Conservation (phyloP, 768 basidiomycete genomes). For the Porphyrellus cyaneotinctus region DNA sequence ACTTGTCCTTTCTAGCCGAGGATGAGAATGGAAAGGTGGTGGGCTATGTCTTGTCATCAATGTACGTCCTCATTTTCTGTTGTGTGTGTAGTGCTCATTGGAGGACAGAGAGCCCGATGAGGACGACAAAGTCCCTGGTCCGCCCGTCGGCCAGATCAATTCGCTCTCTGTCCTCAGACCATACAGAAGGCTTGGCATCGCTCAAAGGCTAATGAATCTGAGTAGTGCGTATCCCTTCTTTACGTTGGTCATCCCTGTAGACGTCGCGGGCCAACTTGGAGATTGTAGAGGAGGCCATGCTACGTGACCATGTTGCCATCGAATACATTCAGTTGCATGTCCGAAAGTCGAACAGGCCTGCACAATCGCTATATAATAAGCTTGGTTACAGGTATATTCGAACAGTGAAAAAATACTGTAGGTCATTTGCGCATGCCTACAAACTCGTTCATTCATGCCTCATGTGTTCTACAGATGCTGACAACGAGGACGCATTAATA, state of each 20-base stretch:
- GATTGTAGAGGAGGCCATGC: slow-evolving; percentile 24
- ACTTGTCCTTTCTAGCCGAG: slow-evolving; percentile 51
- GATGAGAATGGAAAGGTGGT: slow-evolving; percentile 47
- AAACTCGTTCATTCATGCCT: neutral
- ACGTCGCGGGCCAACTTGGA: slow-evolving; percentile 1
- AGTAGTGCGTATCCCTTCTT: slow-evolving; percentile 18
- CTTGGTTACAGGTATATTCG: slow-evolving; percentile 22
- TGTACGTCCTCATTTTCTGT: slow-evolving; percentile 34
- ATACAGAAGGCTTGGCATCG: slow-evolving; percentile 29
- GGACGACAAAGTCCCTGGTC: slow-evolving; percentile 6
- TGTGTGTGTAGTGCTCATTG: slow-evolving; percentile 1
- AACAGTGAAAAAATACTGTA: slow-evolving; percentile 24
- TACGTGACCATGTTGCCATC: slow-evolving; percentile 12
- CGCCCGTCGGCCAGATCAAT: slow-evolving; percentile 26
- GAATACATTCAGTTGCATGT: slow-evolving; percentile 28
- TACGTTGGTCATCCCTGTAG: neutral
- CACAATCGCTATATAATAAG: slow-evolving; percentile 20
- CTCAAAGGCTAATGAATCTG: slow-evolving; percentile 24
- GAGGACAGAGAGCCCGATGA: slow-evolving; percentile 21
- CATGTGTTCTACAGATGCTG: slow-evolving; percentile 18
- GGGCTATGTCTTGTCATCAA: slow-evolving; percentile 54
- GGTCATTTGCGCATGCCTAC: slow-evolving; percentile 3
- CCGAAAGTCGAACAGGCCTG: slow-evolving; percentile 26
- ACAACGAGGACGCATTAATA: slow-evolving; percentile 24
- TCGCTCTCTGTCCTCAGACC: slow-evolving; percentile 27